Evolutionary conservation across 495 filamentous ascomycete genomes (phyloP).

Genomic region (Melanomma pulvis-pyrius): DNA sequence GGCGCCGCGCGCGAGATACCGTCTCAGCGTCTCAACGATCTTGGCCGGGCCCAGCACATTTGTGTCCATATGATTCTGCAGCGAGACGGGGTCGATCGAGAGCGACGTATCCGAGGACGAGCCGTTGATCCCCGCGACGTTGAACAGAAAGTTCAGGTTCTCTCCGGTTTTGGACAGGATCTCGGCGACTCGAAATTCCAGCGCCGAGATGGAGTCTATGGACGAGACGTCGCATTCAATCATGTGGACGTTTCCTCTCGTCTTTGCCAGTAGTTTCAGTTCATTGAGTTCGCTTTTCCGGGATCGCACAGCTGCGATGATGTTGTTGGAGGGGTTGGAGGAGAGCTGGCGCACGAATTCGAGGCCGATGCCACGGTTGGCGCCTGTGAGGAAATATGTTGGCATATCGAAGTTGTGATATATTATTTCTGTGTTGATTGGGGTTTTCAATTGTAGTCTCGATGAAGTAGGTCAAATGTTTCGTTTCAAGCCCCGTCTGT

Average conservation of each 20-base stretch:
- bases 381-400: constrained; percentile 58
- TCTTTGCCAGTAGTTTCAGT: constrained; percentile 30
- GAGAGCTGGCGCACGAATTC: constrained; percentile 59
- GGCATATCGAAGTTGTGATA: constrained; percentile 47
- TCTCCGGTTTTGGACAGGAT: constrained; percentile 37
- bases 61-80: constrained; percentile 37
- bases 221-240: constrained; percentile 50
- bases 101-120: constrained; percentile 44
- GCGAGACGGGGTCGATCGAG: constrained; percentile 42
- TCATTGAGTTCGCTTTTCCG: constrained; percentile 41
- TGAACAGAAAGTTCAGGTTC: constrained; percentile 51
- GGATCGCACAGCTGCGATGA: constrained; percentile 55
- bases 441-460: neutral
- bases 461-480: neutral
- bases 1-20: constrained; percentile 26
- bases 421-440: neutral
- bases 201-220: constrained; percentile 36
- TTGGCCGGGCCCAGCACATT: constrained; percentile 37
- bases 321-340: constrained; percentile 48
- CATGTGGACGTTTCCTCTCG: constrained; percentile 44
- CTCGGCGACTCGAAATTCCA: constrained; percentile 43
- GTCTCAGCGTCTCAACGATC: constrained; percentile 29
- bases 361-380: constrained; percentile 59
- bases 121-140: constrained; percentile 50
- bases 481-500: neutral